Base-by-base conservation (phyloP, 2,329 filamentous ascomycete genomes). In the Penicillium rolfsii region DNA sequence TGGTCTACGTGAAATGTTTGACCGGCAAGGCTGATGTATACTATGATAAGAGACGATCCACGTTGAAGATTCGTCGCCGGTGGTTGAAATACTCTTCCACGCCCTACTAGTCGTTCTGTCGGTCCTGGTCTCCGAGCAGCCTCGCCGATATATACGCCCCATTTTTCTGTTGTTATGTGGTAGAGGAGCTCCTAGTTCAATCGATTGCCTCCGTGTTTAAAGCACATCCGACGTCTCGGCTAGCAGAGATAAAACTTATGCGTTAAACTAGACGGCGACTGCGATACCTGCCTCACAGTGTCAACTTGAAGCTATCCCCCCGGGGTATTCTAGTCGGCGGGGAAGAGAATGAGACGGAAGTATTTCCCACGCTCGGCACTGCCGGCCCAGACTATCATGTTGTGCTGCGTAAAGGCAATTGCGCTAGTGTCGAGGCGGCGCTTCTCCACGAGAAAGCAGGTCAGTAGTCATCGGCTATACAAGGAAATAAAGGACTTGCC, bases 121-220 rank as follows among this genome's bases (percentile, higher is more conserved):
- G 28, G 16, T 28, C 48, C 16, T 35, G n/a, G 48, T 50, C 48
- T 30, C 48, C 16, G 5, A 50, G 3, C 19, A 50, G 19, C 28
- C 16, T 50, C 2, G 48, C 48, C 16, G 16, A 35, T 2, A 9
- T 8, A 1, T 35, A 22, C 28, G 48, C 48, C 5, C 48, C 48
- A 3, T 50, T 50, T 35, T 35, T 35, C 16, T 35, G n/a, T 12
- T 50, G 30, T n/a, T 4, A 50, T 50, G 19, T 50, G 14, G 48
- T 50, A 4, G 48, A 50, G 35, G 48, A 50, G 48, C 48, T 50
- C 48, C 35, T 35, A 4, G 26, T 50, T 50, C 28, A 28, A 50
- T 33, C 48, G 16, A 22, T 50, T 26, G 16, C 19, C 19, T 50
- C 48, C 19, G 35, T 35, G 19, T 35, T 50, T 4, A 50, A 50